Base-by-base conservation (phyloP, 1,284 basidiomycete genomes). In the Exobasidium rhododendri region DNA sequence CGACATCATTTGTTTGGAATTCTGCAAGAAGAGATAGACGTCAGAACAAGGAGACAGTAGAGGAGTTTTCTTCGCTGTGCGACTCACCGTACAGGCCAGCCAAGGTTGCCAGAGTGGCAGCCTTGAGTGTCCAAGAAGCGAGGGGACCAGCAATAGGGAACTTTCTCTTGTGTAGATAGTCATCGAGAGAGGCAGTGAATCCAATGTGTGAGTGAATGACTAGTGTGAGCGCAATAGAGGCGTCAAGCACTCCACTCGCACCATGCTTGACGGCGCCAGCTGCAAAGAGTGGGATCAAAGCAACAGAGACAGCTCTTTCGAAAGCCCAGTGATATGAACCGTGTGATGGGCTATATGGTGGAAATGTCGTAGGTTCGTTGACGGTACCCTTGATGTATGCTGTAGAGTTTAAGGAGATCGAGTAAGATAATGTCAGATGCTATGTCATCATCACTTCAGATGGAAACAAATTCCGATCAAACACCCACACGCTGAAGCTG, bases 301-400 rank as follows among this genome's bases (percentile, higher is more conserved):
- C 83, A 0, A 90, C 94, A 1, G 90, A 89, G 61, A 97, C 85
- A 20, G 92, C 84, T 59, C 94, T 89, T 82, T 98, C 94, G 78
- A 97, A 97, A 1, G 92, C 88, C 94, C 94, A 98, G 85, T 97
- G 94, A 82, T 97, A 89, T 1, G 92, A 94, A 55, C 96, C 94
- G 77, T 96, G 90, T 2, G 86, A 81, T 2, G 72, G 57, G 56
- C 69, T 66, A 40, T 92, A 86, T 26, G 87, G 80, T 30, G 94
- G 94, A 84, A 92, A 96, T 22, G 87, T 82, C 3, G 90, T 91
- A 1, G 94, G 91, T 80, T 98, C 94, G 83, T 98, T 98, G 72
- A 94, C 93, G 40, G 91, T 91, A 62, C 94, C 94, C 81, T 88
- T 87, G 83, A 91, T 86, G 81, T 97, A 87, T 29, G 44, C 43